These are phyloP conservation scores for Venturia effusa DNA, from an alignment of 2,329 filamentous ascomycete species.

Conservation along the genomic window DNA sequence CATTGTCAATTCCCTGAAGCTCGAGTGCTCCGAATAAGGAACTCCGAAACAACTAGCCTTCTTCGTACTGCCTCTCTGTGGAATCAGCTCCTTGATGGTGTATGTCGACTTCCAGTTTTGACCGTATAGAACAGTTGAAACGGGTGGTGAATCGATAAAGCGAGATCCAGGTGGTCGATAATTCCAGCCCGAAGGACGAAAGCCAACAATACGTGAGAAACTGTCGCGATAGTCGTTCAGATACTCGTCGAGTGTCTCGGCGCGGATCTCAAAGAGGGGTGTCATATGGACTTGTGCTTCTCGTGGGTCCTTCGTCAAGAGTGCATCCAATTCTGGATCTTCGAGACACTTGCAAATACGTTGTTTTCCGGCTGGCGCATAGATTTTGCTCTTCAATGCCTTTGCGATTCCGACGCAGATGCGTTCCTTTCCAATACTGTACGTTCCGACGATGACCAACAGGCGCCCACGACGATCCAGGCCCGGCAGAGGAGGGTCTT, in stretches of 20 bases:
- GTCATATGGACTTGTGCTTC: slow-evolving; percentile 98
- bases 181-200: slow-evolving; percentile 89
- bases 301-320: slow-evolving; percentile 68
- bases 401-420: slow-evolving; percentile 88
- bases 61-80: slow-evolving; percentile 72
- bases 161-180: slow-evolving; percentile 63
- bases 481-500: slow-evolving; percentile 18
- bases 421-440: slow-evolving; percentile 95
- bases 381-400: slow-evolving; percentile 80
- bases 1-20: slow-evolving; percentile 86
- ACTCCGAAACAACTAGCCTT: slow-evolving; percentile 86
- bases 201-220: slow-evolving; percentile 80
- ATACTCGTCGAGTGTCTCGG: slow-evolving; percentile 86
- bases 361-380: slow-evolving; percentile 71
- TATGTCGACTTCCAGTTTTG: slow-evolving; percentile 69
- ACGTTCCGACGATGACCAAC: slow-evolving; percentile 88
- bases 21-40: slow-evolving; percentile 92
- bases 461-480: slow-evolving; percentile 49
- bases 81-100: slow-evolving; percentile 57
- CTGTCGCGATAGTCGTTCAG: slow-evolving; percentile 67
- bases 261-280: slow-evolving; percentile 82
- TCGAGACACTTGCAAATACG: slow-evolving; percentile 75
- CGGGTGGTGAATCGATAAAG: slow-evolving; percentile 49
- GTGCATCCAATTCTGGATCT: slow-evolving; percentile 66
- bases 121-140: slow-evolving; percentile 54